Conservation (phyloP, 257 asterid genomes). For the Coffea canephora region DNA sequence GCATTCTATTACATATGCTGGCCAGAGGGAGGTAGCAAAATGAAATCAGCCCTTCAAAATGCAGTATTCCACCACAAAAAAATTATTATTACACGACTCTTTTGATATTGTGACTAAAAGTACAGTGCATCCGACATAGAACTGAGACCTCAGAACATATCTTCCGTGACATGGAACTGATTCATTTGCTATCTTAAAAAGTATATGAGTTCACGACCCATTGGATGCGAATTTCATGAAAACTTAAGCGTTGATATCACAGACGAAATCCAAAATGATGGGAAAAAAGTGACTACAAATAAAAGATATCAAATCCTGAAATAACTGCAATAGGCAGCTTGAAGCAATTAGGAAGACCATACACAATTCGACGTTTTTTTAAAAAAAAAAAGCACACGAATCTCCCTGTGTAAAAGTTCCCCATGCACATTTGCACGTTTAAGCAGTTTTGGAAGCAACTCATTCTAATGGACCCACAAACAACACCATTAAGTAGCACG, state of each 20-base stretch:
- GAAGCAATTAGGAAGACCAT: background rate
- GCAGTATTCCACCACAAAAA: background rate
- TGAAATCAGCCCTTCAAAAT: background rate
- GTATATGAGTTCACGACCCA: background rate
- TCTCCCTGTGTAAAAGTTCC: background rate
- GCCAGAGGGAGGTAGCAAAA: background rate
- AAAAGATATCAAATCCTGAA: background rate
- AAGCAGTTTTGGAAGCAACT: background rate
- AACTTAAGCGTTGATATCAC: background rate
- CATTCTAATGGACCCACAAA: background rate
- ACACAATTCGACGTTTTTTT: background rate
- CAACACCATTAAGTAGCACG: background rate
- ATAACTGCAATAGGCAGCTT: background rate
- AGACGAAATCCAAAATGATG: background rate
- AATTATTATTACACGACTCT: background rate
- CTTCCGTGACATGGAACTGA: background rate
- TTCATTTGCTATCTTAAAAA: background rate
- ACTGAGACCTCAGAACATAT: background rate
- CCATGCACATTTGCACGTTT: background rate
- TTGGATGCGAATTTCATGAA: background rate
- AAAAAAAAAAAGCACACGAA: background rate
- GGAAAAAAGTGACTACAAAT: background rate
- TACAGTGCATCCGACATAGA: background rate
- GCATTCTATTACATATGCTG: background rate
- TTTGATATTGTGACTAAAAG: background rate